Base-by-base conservation (phyloP, 129 eudicot genomes). In the Flaveria trinervia region DNA sequence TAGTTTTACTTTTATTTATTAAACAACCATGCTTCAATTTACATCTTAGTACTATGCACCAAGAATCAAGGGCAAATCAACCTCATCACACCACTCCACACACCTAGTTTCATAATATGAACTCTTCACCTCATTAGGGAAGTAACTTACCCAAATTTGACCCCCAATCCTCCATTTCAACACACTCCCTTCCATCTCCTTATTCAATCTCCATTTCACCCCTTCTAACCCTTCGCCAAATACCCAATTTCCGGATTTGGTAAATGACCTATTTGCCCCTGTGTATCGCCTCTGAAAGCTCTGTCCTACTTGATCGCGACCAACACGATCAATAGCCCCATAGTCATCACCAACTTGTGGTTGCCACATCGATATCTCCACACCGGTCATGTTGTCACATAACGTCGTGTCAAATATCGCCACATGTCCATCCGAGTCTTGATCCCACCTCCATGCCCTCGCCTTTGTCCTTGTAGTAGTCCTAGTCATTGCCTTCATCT, bases 181-280 rank as follows among this genome's bases (percentile, higher is more conserved):
- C 70, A 94, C 93, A 84, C 98, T 91, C 75, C 98, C 98, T 78
- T 94, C 98, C 98, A 87, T 91, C 28, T 94, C 98, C 36, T 81
- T 90, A 75, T 85, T 89, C 77, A 93, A 66, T 69, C 98, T 88
- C 98, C 98, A 93, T 70, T 77, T 86, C 41, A 87, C 97, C 25
- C 77, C 88, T 50, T 87, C 97, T 51, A 87, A 87, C 56, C 82
- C 90, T 39, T 87, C 89, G 0, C 78, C 83, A 30, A 90, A 85
- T 0, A 93, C 79, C 85, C 89, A 51, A 13, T 91, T 90, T 2
- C 96, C 96, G 6, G 84, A 81, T 60, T 87, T 93, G 1, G 87
- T 84, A 77, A 93, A 93, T 16, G 85, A 69, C 85, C 97, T 80
- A 45, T 79, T 79, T 33, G 85, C 87, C 70, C 97, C 95, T 0